Evolutionary conservation across 805 yeast genomes (phyloP), one percentile per base, ranked within the genome.

Genomic region (Brettanomyces anomalus): DNA sequence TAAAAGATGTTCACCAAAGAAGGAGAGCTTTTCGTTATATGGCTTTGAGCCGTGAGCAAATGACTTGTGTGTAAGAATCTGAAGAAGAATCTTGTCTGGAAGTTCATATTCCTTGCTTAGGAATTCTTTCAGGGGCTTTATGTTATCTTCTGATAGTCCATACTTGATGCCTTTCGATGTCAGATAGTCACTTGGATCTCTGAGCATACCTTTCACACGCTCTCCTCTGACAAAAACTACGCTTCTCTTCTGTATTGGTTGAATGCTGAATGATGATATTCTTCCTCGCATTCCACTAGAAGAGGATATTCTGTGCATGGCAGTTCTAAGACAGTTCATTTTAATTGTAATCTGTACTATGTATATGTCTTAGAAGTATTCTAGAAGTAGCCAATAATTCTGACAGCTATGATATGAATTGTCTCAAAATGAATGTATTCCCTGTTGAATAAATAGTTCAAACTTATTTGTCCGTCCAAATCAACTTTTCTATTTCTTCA

Each of bases 1-100:
- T 49, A 82, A 60, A 52, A 79, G 64, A 55, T 80, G 81, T 32
- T 72, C 57, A 15, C 94, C 97, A 58, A 86, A 66, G 36, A 81
- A 73, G 16, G 86, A 71, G 53, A 90, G 68, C 60, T 82, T 84
- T 59, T 88, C 96, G 65, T 89, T 90, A 65, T 85, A 86, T 6
- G 97, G 96, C 53, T 81, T 78, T 48, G 75, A 68, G 8, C 96
- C 97, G 64, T 86, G 94, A 4, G 94, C 95, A 70, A 88, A 90
- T 18, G 96, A 85, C 66, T 90, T 90, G 66, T 90, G 97, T 5
- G 97, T 89, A 54, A 89, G 67, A 34, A 85, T 79, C 65, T 90
- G 97, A 47, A 87, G 67, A 44, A 87, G 67, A 18, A 82, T 64
- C 5, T 71, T 70, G 53, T 85, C 83, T 4, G 81, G 69, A 35